phyloP scores from a whole-genome alignment of 306 rosid genomes.

The Vigna unguiculata region DNA sequence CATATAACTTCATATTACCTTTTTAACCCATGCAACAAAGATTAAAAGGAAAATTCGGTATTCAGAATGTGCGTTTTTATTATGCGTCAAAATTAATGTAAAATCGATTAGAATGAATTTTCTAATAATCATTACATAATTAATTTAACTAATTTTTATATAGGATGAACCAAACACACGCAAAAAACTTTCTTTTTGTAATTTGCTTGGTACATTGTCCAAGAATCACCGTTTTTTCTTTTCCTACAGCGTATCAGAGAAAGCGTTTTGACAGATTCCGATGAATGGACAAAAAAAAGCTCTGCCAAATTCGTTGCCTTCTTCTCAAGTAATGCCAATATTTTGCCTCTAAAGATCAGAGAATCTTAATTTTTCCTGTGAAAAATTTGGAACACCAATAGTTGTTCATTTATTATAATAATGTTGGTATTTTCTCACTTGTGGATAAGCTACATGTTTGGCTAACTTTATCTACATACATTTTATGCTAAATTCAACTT shows the following conservation, averaged over 20 bases:
- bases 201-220: slow-evolving; percentile 29
- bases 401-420: neutral
- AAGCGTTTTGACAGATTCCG: too few relatives aligned
- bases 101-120: too few relatives aligned
- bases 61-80: too few relatives aligned
- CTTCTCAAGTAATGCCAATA: slow-evolving; percentile 8
- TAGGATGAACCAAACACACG: too few relatives aligned
- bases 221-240: slow-evolving; percentile 11
- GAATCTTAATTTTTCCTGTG: slow-evolving; percentile 15
- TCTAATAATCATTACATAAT: too few relatives aligned
- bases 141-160: too few relatives aligned
- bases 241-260: neutral
- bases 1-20: too few relatives aligned
- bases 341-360: neutral
- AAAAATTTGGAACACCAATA: neutral
- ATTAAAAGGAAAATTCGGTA: neutral
- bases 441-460: neutral
- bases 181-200: neutral
- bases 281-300: too few relatives aligned
- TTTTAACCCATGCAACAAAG: slow-evolving; percentile 3
- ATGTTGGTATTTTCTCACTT: neutral
- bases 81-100: too few relatives aligned
- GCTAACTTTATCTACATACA: too few relatives aligned
- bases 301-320: slow-evolving; percentile 25
- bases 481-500: too few relatives aligned